Percentiles rank a stretch among this genome's conserved stretches.
phyloP scores from a whole-genome alignment of 495 filamentous ascomycete genomes.

The Hypoxylon crocopeplum region DNA sequence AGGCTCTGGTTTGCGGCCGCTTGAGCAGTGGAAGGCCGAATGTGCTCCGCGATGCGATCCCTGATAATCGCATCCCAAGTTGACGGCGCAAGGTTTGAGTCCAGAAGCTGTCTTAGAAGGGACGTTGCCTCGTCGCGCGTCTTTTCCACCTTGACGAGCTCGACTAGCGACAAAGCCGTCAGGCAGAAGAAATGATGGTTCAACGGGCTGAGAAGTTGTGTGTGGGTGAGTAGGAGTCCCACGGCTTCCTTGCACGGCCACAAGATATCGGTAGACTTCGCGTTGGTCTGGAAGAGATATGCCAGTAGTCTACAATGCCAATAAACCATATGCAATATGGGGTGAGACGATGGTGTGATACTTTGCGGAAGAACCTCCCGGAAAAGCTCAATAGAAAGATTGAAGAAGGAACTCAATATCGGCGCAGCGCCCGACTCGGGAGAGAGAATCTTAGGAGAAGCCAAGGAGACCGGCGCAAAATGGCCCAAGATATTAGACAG shows the following conservation, averaged over 20 bases:
- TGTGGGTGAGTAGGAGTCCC: slow-evolving; percentile 59
- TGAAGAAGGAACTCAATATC: slow-evolving; percentile 34
- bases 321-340: slow-evolving; percentile 71
- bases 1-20: slow-evolving; percentile 52
- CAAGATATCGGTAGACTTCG: slow-evolving; percentile 57
- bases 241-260: slow-evolving; percentile 66
- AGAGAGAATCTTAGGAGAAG: slow-evolving; percentile 22
- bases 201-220: slow-evolving; percentile 66
- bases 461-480: slow-evolving; percentile 37
- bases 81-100: slow-evolving; percentile 42
- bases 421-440: slow-evolving; percentile 28
- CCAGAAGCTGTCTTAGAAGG: slow-evolving; percentile 44
- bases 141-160: slow-evolving; percentile 58
- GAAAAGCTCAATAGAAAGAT: slow-evolving; percentile 52
- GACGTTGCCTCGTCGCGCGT: slow-evolving; percentile 43
- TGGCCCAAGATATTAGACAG: slow-evolving; percentile 47
- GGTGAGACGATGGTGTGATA: slow-evolving; percentile 46
- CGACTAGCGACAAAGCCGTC: slow-evolving; percentile 69
- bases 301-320: slow-evolving; percentile 74
- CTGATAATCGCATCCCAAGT: slow-evolving; percentile 57
- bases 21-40: slow-evolving; percentile 42
- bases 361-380: slow-evolving; percentile 52
- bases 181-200: slow-evolving; percentile 77
- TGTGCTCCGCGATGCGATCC: slow-evolving; percentile 52
- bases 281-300: slow-evolving; percentile 60